Base-by-base conservation (phyloP, 768 basidiomycete genomes). In the Lactarius evosmus region DNA sequence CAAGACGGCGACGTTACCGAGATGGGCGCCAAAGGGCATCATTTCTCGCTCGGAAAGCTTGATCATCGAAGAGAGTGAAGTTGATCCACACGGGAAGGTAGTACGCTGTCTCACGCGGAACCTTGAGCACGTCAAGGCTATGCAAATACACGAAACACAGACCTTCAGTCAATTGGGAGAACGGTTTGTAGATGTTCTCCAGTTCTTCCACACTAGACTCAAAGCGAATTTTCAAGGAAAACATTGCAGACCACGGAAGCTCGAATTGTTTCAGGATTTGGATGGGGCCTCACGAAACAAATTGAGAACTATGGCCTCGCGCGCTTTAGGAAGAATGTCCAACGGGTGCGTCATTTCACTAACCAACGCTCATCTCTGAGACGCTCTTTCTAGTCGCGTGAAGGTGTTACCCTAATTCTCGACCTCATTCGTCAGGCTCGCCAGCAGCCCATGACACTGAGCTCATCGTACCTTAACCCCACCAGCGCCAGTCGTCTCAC, bases 51-150 rank as follows among this genome's bases (percentile, higher is more conserved):
- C 92, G 36, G 95, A 97, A 75, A 89, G 89, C 2, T 98, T 94
- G 95, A 86, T 97, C 53, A 76, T 98, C 63, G 95, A 98, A 75
- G 91, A 95, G 79, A 96, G 89, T 69, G 91, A 96, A 71, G 92
- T 98, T 7, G 92, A 97, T 75, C 88, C 91, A 4, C 78, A 86
- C 60, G 90, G 87, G 34, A 85, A 87, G 75, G 81, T 85, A 22
- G 83, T 97, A 69, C 79, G 81, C 64, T 93, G 91, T 70, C 79
- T 81, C 64, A 96, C 95, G 19, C 87, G 85, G 74, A 98, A 98
- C 74, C 79, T 98, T 61, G 94, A 96, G 74, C 91, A 95, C 75
- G 88, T 93, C 72, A 96, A 95, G 77, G 83, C 96, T 57, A 89
- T 98, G 91, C 87, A 92, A 71, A 88, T 96, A 36, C 86, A 93